phyloP scores from a whole-genome alignment of 306 rosid genomes.

The Rubus parviflorus region DNA sequence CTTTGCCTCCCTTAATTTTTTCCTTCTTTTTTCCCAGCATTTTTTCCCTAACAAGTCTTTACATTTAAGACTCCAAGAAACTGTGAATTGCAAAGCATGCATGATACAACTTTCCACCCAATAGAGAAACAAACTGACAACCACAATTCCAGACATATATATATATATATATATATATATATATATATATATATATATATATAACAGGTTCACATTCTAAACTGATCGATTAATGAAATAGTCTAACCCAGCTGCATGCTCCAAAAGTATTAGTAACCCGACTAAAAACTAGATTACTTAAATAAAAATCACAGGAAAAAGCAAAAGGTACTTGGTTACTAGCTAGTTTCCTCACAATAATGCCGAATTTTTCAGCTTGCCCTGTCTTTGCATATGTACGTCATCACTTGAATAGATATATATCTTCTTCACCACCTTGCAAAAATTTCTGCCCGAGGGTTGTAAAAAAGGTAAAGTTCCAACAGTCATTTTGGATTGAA shows the following conservation, averaged over 20 bases:
- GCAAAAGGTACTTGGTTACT: constrained; percentile 24
- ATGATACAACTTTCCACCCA: not conserved
- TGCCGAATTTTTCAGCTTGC: constrained; percentile 49
- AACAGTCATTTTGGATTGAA: not conserved
- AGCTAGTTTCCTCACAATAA: constrained; percentile 47
- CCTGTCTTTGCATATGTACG: constrained; percentile 54
- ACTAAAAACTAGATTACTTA: constrained; percentile 28
- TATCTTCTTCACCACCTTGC: constrained; percentile 76
- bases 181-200: constrained; percentile 10
- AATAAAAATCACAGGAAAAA: not conserved
- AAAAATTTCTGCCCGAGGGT: constrained; percentile 60
- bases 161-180: no score
- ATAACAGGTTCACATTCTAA: constrained; percentile 24
- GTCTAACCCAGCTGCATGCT: constrained; percentile 10
- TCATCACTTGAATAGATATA: constrained; percentile 62
- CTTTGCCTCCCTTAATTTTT: not conserved
- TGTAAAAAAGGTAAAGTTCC: not conserved
- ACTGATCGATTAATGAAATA: constrained; percentile 19
- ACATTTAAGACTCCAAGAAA: not conserved
- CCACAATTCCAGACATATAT: constrained; percentile 14
- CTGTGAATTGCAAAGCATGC: not conserved
- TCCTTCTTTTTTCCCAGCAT: not conserved
- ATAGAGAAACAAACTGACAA: not conserved
- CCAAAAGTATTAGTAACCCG: constrained; percentile 26
- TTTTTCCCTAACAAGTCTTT: not conserved